Evolutionary conservation across 306 rosid species (phyloP).

Genomic region (Trifolium dubium): DNA sequence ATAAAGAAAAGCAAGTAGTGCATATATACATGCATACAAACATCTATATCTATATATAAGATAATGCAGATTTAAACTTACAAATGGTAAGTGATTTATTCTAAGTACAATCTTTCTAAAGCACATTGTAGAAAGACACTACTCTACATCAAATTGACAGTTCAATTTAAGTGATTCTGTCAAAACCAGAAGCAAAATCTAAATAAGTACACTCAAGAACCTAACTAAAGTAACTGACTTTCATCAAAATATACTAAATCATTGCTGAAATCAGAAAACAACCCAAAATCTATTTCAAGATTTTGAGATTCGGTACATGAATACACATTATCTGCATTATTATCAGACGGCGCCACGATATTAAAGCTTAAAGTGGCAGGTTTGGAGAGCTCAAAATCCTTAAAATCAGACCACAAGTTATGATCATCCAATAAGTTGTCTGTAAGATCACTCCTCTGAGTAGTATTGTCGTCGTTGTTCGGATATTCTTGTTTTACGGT

Average conservation of each 20-base stretch:
- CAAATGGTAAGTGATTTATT: conserved; percentile 1
- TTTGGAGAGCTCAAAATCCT: conserved; percentile 53
- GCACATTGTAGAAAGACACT: not conserved
- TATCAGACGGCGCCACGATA: too few relatives aligned
- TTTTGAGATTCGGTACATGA: conserved; percentile 41
- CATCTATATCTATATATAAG: not conserved
- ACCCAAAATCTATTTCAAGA: conserved; percentile 43
- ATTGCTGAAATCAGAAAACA: conserved; percentile 38
- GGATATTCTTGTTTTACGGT: conserved; percentile 46
- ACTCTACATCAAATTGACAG: conserved; percentile 27
- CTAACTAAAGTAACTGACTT: conserved; percentile 25
- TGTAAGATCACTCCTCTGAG: conserved; percentile 46
- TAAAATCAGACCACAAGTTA: conserved; percentile 59
- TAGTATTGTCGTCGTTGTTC: conserved; percentile 32
- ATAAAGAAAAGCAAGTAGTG: conserved; percentile 10
- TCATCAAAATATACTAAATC: conserved; percentile 44
- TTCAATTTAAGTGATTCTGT: conserved; percentile 1
- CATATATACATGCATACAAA: not conserved
- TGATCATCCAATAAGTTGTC: conserved; percentile 47
- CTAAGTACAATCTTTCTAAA: conserved; percentile 18
- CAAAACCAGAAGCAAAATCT: conserved; percentile 8
- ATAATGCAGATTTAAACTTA: not conserved
- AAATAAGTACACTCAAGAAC: conserved; percentile 13
- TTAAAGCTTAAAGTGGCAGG: conserved; percentile 26
- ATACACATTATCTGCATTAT: conserved; percentile 39